Conservation (phyloP, 441 rosid species). For the Euphorbia schlechtendalii region DNA sequence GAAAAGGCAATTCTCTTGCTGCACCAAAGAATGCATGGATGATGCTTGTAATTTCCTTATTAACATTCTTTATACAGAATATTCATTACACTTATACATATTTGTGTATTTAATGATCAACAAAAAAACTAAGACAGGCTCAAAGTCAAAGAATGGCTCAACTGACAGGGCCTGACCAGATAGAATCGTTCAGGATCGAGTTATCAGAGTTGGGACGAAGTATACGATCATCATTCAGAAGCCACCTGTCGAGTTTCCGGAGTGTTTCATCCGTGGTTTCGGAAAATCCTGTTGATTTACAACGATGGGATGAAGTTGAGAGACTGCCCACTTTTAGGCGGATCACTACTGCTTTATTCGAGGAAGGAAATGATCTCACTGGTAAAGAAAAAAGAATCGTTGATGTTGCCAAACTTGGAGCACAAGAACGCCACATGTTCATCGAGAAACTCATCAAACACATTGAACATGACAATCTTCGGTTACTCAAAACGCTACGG, state of each 20-base stretch:
- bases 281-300: constrained; percentile 12
- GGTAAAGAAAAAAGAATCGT: constrained; percentile 27
- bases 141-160: constrained; percentile 18
- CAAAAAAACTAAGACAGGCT: background rate
- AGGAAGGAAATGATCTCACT: constrained; percentile 10
- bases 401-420: constrained; percentile 46
- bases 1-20: background rate
- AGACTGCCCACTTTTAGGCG: constrained; percentile 36
- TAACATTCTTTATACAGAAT: background rate
- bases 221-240: constrained; percentile 31
- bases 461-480: constrained; percentile 46
- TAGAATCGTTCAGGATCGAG: constrained; percentile 27
- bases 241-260: constrained; percentile 26
- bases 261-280: constrained; percentile 14
- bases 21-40: background rate
- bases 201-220: constrained; percentile 31
- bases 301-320: constrained; percentile 34
- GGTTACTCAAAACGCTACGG: constrained; percentile 42
- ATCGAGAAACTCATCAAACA: constrained; percentile 57
- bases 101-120: too few species aligned
- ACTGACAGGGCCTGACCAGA: constrained; percentile 27
- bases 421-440: constrained; percentile 41
- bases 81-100: background rate
- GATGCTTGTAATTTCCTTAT: background rate
- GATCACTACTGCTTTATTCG: constrained; percentile 32